Evolutionary conservation across 306 rosid species (phyloP).

Genomic region (Acacia crassicarpa): DNA sequence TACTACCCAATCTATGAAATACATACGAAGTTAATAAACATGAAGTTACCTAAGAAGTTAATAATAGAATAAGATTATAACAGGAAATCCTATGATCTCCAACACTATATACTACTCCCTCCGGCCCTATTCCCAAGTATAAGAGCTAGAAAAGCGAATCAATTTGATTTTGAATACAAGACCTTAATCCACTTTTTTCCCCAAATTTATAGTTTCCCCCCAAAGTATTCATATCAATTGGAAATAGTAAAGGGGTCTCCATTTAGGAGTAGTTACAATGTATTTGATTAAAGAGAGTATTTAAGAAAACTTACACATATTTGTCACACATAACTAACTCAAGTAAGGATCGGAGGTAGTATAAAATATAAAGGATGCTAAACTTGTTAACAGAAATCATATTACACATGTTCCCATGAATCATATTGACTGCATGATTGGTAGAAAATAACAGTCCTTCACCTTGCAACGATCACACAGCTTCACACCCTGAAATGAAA

Average conservation of each 20-base stretch:
- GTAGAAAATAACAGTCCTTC: slow-evolving; percentile 13
- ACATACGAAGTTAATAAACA: not conserved
- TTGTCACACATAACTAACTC: too few species aligned
- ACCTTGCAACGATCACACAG: slow-evolving; percentile 92
- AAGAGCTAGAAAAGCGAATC: too few species aligned
- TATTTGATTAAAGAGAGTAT: too few species aligned
- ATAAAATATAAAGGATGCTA: slow-evolving; percentile 11
- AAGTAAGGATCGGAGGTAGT: too few species aligned
- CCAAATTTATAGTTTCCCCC: too few species aligned
- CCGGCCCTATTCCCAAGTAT: too few species aligned
- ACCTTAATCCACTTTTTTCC: too few species aligned
- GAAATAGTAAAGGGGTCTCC: too few species aligned
- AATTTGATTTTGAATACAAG: too few species aligned
- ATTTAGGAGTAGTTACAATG: too few species aligned
- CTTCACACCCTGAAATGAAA: slow-evolving; percentile 75
- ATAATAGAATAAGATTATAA: not conserved
- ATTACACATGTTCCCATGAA: not conserved
- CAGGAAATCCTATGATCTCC: not conserved
- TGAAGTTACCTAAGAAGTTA: not conserved
- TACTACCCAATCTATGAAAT: not conserved
- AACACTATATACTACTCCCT: not conserved
- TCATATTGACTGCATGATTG: not conserved
- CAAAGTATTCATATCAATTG: too few species aligned
- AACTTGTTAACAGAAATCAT: slow-evolving; percentile 10
- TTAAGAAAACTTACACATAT: too few species aligned